phyloP scores from a whole-genome alignment of 2,329 filamentous ascomycete species.

The Neofusicoccum kwambonambiense region DNA sequence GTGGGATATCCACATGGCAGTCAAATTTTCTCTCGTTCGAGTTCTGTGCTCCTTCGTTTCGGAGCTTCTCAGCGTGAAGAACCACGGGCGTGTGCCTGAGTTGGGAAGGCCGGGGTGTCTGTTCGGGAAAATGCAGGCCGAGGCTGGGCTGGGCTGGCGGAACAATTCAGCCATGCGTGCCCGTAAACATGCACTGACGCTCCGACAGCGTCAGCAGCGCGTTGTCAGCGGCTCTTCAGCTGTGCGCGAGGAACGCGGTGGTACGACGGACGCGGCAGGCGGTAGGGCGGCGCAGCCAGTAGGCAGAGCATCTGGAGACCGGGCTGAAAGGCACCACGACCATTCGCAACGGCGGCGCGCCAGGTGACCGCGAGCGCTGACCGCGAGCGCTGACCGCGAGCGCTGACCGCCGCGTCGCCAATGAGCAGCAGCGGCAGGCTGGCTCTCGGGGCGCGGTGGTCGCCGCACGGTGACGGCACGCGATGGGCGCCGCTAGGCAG shows the following conservation, averaged over 20 bases:
- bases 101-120: not conserved
- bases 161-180: not conserved
- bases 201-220: not conserved
- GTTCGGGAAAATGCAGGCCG: slow-evolving; percentile 8
- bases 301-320: not conserved
- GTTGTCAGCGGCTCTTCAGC: not conserved
- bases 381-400: not conserved
- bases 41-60: not conserved
- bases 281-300: not conserved
- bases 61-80: not conserved
- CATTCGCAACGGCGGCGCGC: not conserved
- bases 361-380: not conserved
- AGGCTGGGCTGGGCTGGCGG: not conserved
- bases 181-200: not conserved
- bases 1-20: not conserved
- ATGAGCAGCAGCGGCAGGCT: too few species aligned
- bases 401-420: not conserved
- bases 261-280: not conserved
- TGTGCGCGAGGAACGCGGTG: not conserved
- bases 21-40: not conserved
- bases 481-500: not conserved
- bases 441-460: not conserved
- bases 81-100: not conserved
- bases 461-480: not conserved
- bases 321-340: not conserved